A percentile compares a stretch with the other conserved stretches of the same genome.
These are phyloP conservation scores for Aspergillus viridinutans DNA, from an alignment of 2,329 filamentous ascomycete genomes.

Conservation along the genomic window DNA sequence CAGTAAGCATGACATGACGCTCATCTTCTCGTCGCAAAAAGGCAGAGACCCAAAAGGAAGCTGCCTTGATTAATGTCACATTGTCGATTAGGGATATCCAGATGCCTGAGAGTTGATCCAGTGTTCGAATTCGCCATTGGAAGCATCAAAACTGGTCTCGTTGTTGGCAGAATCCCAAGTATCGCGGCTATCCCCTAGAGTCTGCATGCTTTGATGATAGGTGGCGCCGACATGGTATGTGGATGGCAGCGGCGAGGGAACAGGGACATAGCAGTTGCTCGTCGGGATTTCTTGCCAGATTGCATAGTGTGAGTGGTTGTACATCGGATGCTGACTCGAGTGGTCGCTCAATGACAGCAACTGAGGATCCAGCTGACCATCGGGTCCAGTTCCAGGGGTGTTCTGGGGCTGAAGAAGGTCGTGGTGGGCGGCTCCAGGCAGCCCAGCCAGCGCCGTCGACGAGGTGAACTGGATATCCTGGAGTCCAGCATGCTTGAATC, in stretches of 20 bases:
- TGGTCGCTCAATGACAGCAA: slow-evolving; percentile 30
- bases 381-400: slow-evolving; percentile 21
- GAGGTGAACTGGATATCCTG: slow-evolving; percentile 28
- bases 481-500: slow-evolving; percentile 36
- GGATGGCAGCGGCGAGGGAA: slow-evolving; percentile 12
- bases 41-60: background rate
- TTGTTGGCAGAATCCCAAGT: slow-evolving; percentile 35
- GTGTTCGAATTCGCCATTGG: slow-evolving; percentile 44
- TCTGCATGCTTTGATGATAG: slow-evolving; percentile 27
- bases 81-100: slow-evolving; percentile 8
- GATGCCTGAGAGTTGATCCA: slow-evolving; percentile 36
- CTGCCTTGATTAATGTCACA: background rate
- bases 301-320: slow-evolving; percentile 14
- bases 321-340: slow-evolving; percentile 11
- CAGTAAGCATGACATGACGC: background rate
- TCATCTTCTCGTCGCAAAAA: background rate
- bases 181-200: slow-evolving; percentile 31
- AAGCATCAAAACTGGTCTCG: slow-evolving; percentile 33
- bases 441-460: slow-evolving; percentile 37
- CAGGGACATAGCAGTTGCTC: slow-evolving; percentile 17
- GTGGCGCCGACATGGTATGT: slow-evolving; percentile 9
- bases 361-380: slow-evolving; percentile 40
- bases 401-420: slow-evolving; percentile 39
- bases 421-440: slow-evolving; percentile 41
- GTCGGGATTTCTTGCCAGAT: slow-evolving; percentile 22